A percentile compares a stretch with the other conserved stretches of the same genome.
These are phyloP conservation scores for Ottelia alismoides DNA, from an alignment of 106 monocot genomes.

Conservation along the genomic window DNA sequence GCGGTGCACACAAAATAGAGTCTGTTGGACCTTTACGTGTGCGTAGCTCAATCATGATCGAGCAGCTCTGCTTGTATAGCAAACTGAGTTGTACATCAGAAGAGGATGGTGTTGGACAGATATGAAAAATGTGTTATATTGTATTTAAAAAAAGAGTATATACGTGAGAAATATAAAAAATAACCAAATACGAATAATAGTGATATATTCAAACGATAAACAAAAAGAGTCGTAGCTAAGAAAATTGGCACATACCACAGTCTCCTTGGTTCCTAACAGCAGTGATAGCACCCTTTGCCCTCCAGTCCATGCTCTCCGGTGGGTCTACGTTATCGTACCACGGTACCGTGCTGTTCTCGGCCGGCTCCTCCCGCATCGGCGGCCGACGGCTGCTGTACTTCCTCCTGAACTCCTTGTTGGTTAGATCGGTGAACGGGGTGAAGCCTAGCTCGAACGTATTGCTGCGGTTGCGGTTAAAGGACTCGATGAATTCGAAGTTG, in stretches of 20 bases:
- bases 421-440: conserved; percentile 18
- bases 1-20: too few relatives aligned
- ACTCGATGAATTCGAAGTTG: conserved; percentile 8
- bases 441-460: conserved; percentile 5
- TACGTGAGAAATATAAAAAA: neutral
- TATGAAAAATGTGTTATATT: too few relatives aligned
- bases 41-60: too few relatives aligned
- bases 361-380: neutral
- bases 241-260: too few relatives aligned
- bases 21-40: too few relatives aligned
- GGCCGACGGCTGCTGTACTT: neutral
- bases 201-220: too few relatives aligned
- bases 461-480: conserved; percentile 1
- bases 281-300: conserved; percentile 14
- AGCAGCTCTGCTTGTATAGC: too few relatives aligned
- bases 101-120: too few relatives aligned
- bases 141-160: neutral
- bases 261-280: conserved; percentile 15
- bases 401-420: conserved; percentile 20
- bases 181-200: too few relatives aligned
- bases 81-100: too few relatives aligned
- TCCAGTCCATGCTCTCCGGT: conserved; percentile 11
- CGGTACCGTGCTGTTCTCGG: neutral
- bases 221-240: neutral
- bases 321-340: neutral